Base-by-base conservation (phyloP, 805 yeast species). In the Teunomyces gatunensis region DNA sequence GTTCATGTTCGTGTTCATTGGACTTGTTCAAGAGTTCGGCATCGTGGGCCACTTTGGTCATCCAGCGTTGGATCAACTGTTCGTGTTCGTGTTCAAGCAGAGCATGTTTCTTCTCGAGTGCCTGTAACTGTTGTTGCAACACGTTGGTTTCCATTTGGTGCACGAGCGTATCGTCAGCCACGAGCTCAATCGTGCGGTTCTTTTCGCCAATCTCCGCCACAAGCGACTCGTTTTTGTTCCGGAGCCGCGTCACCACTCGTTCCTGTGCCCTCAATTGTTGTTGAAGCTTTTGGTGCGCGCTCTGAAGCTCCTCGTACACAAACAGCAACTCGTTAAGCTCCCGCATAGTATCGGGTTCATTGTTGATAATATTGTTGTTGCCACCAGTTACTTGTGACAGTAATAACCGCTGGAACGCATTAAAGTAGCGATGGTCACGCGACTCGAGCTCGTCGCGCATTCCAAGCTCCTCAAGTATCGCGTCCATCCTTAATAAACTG, bases 141-240 rank as follows among this genome's bases (percentile, higher is more conserved):
- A 81, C 72, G 48, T 78, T 79, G 30, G 71, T 68, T 57, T 85
- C 90, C 35, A 88, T 81, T 55, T 77, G 79, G 29, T 68, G 56
- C 45, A 80, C 78, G 50, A 87, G 69, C 25, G 84, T 68, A 56
- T 87, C 94, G 57, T 88, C 91, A 49, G 84, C 84, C 37, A 84
- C 62, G 28, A 75, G 67, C 50, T 81, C 87, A 15, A 83, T 74
- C 4, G 83, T 75, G 53, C 76, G 76, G 45, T 81, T 75, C 61
- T 82, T 83, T 50, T 71, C 76, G n/a, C 52, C 52, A 4, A 73
- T 51, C 41, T 69, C 73, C 35, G 59, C 48, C 6, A 52, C 54
- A 42, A 70, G 48, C 28, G 54, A 54, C 11, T 53, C 56, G 11
- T 71, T 49, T 36, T 57, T 61, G 4, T 35, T 42, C 9, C 48